A percentile compares a stretch with the other conserved stretches of the same genome.
These are phyloP conservation scores for Plasmodium billcollinsi DNA, from an alignment of 169 alveolate genomes.

Conservation along the genomic window DNA sequence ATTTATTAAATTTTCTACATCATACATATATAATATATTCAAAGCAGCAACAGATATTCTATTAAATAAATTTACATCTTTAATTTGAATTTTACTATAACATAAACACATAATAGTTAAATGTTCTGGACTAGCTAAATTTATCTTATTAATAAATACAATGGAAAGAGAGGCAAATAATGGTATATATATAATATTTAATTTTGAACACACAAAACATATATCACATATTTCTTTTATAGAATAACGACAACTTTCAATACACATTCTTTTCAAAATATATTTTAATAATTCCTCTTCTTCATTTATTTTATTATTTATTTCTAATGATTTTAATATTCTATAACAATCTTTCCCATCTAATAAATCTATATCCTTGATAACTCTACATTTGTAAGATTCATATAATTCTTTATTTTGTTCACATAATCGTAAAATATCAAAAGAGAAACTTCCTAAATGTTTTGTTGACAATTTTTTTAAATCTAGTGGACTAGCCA, in stretches of 20 bases:
- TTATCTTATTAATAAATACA: slow-evolving; percentile 62
- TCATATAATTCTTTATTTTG: slow-evolving; percentile 43
- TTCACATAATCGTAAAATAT: slow-evolving; percentile 51
- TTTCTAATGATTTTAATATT: slow-evolving; percentile 60
- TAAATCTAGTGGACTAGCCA: slow-evolving; percentile 23
- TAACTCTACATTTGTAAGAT: slow-evolving; percentile 25
- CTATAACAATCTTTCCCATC: slow-evolving; percentile 76
- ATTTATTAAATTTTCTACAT: slow-evolving; percentile 57
- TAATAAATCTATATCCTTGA: slow-evolving; percentile 21
- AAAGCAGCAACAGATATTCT: slow-evolving; percentile 61
- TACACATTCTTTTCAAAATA: slow-evolving; percentile 29
- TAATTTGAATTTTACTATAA: slow-evolving; percentile 67
- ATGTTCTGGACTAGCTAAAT: slow-evolving; percentile 56
- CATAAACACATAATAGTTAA: slow-evolving; percentile 63
- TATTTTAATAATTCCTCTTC: slow-evolving; percentile 44
- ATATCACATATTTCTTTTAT: slow-evolving; percentile 74
- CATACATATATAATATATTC: slow-evolving; percentile 41
- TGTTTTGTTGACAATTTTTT: slow-evolving; percentile 55
- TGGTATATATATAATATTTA: slow-evolving; percentile 49
- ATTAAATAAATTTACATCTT: slow-evolving; percentile 63
- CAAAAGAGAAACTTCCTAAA: slow-evolving; percentile 62
- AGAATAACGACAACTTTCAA: slow-evolving; percentile 59
- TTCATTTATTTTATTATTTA: slow-evolving; percentile 50
- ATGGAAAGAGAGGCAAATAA: slow-evolving; percentile 68
- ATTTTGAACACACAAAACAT: slow-evolving; percentile 65